phyloP scores from a whole-genome alignment of 2,329 filamentous ascomycete species.

The Pseudogymnoascus sp. region DNA sequence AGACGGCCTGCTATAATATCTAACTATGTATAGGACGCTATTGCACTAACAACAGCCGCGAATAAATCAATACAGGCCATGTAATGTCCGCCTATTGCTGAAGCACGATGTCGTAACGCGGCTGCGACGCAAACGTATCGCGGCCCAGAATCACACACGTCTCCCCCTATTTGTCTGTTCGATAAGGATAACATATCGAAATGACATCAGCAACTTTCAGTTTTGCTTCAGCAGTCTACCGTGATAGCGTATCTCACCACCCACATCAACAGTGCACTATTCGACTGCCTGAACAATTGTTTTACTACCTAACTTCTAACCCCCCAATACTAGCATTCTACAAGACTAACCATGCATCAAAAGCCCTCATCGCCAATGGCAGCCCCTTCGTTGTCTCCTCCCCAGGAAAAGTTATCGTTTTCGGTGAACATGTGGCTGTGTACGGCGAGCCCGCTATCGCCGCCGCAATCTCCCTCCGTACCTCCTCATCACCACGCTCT shows the following conservation, averaged over 20 bases:
- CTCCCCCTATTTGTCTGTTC: background rate
- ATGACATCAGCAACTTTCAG: background rate
- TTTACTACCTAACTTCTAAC: background rate
- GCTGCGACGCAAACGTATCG: background rate
- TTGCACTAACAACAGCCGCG: background rate
- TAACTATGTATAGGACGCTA: background rate
- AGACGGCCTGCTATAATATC: background rate
- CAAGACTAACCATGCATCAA: constrained; percentile 26
- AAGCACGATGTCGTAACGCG: background rate
- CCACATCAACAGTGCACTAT: background rate
- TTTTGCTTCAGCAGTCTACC: background rate
- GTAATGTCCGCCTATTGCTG: background rate
- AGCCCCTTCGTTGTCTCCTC: constrained; percentile 96
- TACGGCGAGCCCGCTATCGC: constrained; percentile 94
- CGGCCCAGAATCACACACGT: background rate
- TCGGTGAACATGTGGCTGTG: constrained; percentile 96
- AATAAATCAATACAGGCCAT: background rate
- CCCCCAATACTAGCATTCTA: background rate
- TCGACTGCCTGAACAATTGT: background rate
- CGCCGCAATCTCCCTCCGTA: constrained; percentile 92
- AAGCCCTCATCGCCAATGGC: constrained; percentile 60
- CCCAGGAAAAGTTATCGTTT: constrained; percentile 96
- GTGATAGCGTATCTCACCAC: background rate
- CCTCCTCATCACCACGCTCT: constrained; percentile 90
- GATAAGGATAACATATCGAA: background rate